phyloP scores from a whole-genome alignment of 352 stramenopile species.

The Phytophthora hybrid region DNA sequence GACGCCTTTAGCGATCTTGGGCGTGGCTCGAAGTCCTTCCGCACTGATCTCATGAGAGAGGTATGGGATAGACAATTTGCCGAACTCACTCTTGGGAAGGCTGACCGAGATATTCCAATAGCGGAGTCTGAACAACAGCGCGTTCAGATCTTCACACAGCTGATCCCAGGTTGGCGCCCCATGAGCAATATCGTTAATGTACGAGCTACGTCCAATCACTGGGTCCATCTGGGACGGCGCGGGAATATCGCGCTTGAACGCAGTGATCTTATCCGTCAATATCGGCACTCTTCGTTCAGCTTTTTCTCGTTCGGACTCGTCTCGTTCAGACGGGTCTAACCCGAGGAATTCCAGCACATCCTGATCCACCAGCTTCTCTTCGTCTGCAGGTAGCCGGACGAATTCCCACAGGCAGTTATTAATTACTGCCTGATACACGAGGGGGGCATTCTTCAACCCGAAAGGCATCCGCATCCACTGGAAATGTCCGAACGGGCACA shows the following conservation, averaged over 20 bases:
- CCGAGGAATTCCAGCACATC: not conserved
- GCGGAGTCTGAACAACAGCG: not conserved
- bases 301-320: not conserved
- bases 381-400: not conserved
- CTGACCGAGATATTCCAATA: constrained; percentile 13
- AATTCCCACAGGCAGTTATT: constrained; percentile 8
- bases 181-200: constrained; percentile 3
- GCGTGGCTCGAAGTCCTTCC: not conserved
- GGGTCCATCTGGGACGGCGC: not conserved
- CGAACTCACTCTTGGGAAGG: not conserved
- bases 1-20: not conserved
- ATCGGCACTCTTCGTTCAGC: not conserved
- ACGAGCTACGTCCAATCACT: not conserved
- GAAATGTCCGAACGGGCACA: constrained; percentile 7
- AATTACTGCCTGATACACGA: not conserved
- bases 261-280: not conserved
- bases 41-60: constrained; percentile 1
- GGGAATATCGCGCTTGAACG: not conserved
- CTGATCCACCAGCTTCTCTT: not conserved
- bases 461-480: constrained; percentile 12
- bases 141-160: not conserved
- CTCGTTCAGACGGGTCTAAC: not conserved
- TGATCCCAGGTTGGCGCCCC: not conserved
- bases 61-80: not conserved
- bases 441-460: not conserved